Evolutionary conservation across 345 rosid genomes (phyloP), one percentile per base, ranked within the genome.

Genomic region (Zanthoxylum bungeanum): DNA sequence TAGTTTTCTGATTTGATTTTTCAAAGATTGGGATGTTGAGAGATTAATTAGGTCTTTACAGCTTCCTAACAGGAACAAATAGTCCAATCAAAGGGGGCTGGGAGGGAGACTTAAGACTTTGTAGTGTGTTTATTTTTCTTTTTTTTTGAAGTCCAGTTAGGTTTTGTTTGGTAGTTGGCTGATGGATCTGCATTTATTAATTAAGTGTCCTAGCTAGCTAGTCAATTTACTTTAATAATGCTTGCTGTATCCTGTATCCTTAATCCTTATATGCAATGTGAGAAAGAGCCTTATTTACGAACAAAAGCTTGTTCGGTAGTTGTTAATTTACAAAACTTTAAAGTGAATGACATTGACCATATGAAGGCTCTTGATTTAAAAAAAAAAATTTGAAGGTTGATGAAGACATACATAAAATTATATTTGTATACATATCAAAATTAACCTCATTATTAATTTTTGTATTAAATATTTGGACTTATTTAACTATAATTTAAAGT

Each of bases 1-100:
- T 68, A 62, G 61, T 72, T 78, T 64, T 71, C 36, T 74, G 64
- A 57, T 73, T 66, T 33, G 62, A 36, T 27, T 16, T 27, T 69
- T 69, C 69, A 8, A n/a, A 11, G 37, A 21, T 21, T 16, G 34
- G 34, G 65, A 57, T 56, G 51, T 65, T 47, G 69, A 52, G 69
- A 52, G 49, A 44, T 44, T 14, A 36, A 46, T 69, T 56, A 40
- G 55, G 73, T 57, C n/a, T 25, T 40, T 10, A 12, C 37, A 69
- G 64, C 7, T 69, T 42, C 44, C 24, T 31, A 9, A 34, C 65
- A 30, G 17, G 44, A 22, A n/a, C n/a, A n/a, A n/a, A n/a, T n/a
- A n/a, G n/a, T n/a, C n/a, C n/a, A n/a, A n/a, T n/a, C n/a, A n/a
- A n/a, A n/a, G n/a, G n/a, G n/a, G n/a, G n/a, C n/a, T n/a, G n/a